Evolutionary conservation across 805 yeast genomes (phyloP).

Genomic region (Hanseniaspora occidentalis): DNA sequence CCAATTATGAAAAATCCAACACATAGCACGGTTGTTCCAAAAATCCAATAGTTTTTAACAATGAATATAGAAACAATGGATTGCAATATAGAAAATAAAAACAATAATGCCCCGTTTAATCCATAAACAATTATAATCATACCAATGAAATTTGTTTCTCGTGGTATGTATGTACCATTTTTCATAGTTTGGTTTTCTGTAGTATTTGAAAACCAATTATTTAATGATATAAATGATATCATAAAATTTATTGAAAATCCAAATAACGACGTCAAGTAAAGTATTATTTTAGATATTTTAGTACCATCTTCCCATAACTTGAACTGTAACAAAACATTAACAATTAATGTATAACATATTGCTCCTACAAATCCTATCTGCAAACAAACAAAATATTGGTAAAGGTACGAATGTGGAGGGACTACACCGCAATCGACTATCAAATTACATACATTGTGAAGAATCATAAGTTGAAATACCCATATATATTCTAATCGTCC

Average conservation of each 20-base stretch:
- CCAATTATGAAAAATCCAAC: conserved; percentile 66
- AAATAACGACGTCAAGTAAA: conserved; percentile 37
- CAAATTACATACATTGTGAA: conserved; percentile 49
- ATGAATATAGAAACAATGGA: conserved; percentile 52
- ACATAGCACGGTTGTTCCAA: conserved; percentile 70
- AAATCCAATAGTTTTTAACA: conserved; percentile 73
- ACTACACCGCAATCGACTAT: conserved; percentile 87
- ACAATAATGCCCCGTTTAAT: conserved; percentile 54
- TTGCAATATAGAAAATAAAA: conserved; percentile 55
- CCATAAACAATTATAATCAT: conserved; percentile 62
- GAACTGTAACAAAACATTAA: conserved; percentile 71
- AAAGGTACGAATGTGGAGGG: conserved; percentile 69
- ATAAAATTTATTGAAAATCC: conserved; percentile 54
- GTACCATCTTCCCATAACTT: conserved; percentile 96
- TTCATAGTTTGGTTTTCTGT: background rate
- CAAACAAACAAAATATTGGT: conserved; percentile 70
- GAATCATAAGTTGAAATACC: conserved; percentile 49
- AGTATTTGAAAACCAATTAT: background rate
- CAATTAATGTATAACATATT: conserved; percentile 53
- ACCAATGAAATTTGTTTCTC: conserved; percentile 46
- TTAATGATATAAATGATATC: background rate
- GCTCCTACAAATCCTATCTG: conserved; percentile 69
- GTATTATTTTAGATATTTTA: conserved; percentile 40
- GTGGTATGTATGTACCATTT: no score
- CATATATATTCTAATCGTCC: conserved; percentile 80